phyloP scores from a whole-genome alignment of 768 basidiomycete species.

The Mycena vitilis region DNA sequence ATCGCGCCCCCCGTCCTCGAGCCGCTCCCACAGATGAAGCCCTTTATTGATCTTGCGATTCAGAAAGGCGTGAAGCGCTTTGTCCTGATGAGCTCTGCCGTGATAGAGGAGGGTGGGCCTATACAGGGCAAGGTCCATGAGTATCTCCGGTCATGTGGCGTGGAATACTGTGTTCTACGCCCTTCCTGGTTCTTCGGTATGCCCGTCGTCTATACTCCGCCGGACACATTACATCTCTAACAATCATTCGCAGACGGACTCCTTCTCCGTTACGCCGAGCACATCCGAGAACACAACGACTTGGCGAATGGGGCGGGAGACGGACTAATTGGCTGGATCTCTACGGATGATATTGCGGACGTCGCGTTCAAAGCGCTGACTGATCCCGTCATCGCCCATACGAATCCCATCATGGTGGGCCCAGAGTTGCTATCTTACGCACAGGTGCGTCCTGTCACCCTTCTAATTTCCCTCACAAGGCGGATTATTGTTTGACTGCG shows the following conservation, averaged over 20 bases:
- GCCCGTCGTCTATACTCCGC: neutral
- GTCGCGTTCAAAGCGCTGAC: constrained; percentile 45
- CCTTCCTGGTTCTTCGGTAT: constrained; percentile 54
- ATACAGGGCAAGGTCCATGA: constrained; percentile 48
- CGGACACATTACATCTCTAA: neutral
- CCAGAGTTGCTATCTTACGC: constrained; percentile 46
- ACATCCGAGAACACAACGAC: constrained; percentile 39
- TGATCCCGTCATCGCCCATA: constrained; percentile 40
- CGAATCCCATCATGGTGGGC: constrained; percentile 47
- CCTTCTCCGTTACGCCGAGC: constrained; percentile 26
- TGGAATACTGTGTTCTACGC: constrained; percentile 49
- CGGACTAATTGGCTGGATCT: constrained; percentile 45
- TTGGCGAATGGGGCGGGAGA: constrained; percentile 43
- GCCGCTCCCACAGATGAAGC: constrained; percentile 36
- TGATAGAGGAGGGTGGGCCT: constrained; percentile 38
- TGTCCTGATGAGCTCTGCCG: constrained; percentile 44
- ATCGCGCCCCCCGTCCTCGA: constrained; percentile 40
- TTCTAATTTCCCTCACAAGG: neutral
- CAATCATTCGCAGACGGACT: constrained; percentile 52
- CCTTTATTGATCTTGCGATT: constrained; percentile 48
- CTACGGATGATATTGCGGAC: constrained; percentile 48
- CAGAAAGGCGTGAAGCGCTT: constrained; percentile 48
- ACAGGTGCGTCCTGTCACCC: constrained; percentile 38
- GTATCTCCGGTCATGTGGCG: constrained; percentile 44
- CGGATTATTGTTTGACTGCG: neutral